Evolutionary conservation across 495 filamentous ascomycete genomes (phyloP).

Genomic region (Recurvomyces mirabilis): DNA sequence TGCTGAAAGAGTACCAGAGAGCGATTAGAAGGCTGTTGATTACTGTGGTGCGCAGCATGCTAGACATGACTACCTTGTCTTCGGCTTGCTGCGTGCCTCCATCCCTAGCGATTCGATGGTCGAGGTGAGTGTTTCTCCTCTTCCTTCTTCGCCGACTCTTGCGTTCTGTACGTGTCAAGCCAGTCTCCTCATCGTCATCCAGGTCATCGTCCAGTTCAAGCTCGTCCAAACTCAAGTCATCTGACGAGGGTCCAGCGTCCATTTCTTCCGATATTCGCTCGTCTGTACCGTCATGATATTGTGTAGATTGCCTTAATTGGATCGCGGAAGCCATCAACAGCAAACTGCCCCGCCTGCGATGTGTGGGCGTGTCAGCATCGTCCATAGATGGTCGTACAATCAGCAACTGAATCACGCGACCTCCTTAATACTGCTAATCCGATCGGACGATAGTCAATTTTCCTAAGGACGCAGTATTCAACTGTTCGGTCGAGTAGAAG

Average conservation of each 20-base stretch:
- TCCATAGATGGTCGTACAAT: too few relatives aligned
- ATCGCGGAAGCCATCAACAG: neutral
- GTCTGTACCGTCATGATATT: neutral
- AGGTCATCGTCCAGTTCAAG: constrained; percentile 58
- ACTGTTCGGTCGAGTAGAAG: too few relatives aligned
- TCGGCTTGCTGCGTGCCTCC: constrained; percentile 39
- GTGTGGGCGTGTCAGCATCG: neutral
- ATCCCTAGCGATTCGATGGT: constrained; percentile 56
- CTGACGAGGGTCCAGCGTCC: constrained; percentile 23
- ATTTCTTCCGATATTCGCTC: constrained; percentile 4
- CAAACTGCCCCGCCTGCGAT: constrained; percentile 4
- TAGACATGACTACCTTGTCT: constrained; percentile 57
- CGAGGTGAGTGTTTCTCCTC: constrained; percentile 55
- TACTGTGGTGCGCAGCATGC: constrained; percentile 52
- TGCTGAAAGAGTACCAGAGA: constrained; percentile 79
- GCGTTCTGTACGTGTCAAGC: constrained; percentile 62
- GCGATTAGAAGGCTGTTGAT: constrained; percentile 68
- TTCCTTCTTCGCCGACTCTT: constrained; percentile 53
- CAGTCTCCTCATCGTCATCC: constrained; percentile 85
- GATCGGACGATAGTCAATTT: too few relatives aligned
- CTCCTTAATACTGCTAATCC: too few relatives aligned
- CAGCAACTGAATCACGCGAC: too few relatives aligned
- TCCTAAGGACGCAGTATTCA: too few relatives aligned
- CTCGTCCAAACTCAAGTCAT: constrained; percentile 47
- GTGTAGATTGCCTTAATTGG: constrained; percentile 1